Evolutionary conservation across 2,329 filamentous ascomycete species (phyloP).

Genomic region (Aspergillus pseudoglaucus): DNA sequence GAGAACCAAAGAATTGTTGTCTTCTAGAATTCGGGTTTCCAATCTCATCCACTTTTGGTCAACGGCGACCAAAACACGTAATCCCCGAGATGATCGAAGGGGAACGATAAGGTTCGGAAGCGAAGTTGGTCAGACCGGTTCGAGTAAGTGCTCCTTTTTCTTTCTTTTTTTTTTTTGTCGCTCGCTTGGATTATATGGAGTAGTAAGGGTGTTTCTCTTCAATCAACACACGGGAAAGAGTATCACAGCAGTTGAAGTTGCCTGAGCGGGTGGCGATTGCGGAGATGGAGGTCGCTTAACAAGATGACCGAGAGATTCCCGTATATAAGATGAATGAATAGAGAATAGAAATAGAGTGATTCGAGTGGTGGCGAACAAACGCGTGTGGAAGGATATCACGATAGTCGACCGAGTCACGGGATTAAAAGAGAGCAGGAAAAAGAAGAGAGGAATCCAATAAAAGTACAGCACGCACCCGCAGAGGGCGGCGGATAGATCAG

Average conservation of each 20-base stretch:
- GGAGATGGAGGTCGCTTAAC: no score
- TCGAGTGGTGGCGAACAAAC: neutral
- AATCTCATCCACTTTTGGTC: slow-evolving; percentile 10
- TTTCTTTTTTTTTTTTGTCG: no score
- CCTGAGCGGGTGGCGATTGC: no score
- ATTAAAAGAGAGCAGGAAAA: neutral
- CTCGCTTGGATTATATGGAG: no score
- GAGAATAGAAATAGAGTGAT: neutral
- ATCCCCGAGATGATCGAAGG: neutral
- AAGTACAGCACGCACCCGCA: slow-evolving; percentile 16
- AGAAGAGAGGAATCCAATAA: neutral
- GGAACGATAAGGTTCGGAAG: no score
- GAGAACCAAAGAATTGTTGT: neutral
- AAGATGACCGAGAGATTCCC: no score
- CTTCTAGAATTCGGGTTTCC: neutral
- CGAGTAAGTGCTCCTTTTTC: no score
- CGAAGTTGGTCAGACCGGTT: no score
- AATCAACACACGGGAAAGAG: no score
- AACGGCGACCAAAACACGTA: neutral
- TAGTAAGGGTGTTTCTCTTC: no score
- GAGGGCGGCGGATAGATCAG: slow-evolving; percentile 22
- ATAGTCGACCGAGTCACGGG: no score
- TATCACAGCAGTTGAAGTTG: no score
- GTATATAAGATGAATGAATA: neutral
- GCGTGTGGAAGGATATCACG: neutral